Evolutionary conservation across 2,329 filamentous ascomycete genomes (phyloP), one percentile per base, ranked within the genome.

Genomic region (Ceratocystis ficicola): DNA sequence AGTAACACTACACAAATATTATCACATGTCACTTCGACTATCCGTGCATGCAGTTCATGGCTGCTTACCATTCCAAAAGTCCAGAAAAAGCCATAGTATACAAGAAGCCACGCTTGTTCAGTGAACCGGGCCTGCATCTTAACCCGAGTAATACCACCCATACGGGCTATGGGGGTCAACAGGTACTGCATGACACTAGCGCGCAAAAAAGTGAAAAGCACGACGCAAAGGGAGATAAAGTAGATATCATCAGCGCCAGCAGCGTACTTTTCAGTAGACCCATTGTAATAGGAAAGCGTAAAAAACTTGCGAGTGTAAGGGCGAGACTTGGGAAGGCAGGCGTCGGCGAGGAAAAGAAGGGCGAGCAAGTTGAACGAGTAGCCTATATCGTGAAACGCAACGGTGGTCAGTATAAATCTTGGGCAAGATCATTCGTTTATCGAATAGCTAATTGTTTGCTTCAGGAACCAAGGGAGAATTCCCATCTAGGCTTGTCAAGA

Each of bases 51-150:
- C 15, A 4, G 41, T 20, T 41, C n/a, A 12, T 22, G 12, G 32
- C 12, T 15, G 77, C 86, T 71, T 80, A 95, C 89, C 80, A 95
- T 81, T 70, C 94, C 94, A 68, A 93, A 78, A 12, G 85, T 81
- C 88, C 90, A 97, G 73, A 92, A 93, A 65, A 86, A 78, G 59
- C 78, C 78, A 75, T 93, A 93, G 77, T 96, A 97, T 57, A 94
- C 75, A 66, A 95, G 77, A 73, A 96, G 80, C 90, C 93, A 97
- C 60, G 87, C 90, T 77, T 99, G 94, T 77, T 99, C 94, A 69
- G 90, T 90, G 76, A 97, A 95, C 67, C 94, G 84, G 62, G 89
- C 84, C 68, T 87, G 78, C 60, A 85, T 84, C 77, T 96, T 96
- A 73, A 80, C 81, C 73, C 87, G 89, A 71, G 82, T 81, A 71